Conservation (phyloP, 73 alveolate genomes). For the Tetrahymena thermophila region DNA sequence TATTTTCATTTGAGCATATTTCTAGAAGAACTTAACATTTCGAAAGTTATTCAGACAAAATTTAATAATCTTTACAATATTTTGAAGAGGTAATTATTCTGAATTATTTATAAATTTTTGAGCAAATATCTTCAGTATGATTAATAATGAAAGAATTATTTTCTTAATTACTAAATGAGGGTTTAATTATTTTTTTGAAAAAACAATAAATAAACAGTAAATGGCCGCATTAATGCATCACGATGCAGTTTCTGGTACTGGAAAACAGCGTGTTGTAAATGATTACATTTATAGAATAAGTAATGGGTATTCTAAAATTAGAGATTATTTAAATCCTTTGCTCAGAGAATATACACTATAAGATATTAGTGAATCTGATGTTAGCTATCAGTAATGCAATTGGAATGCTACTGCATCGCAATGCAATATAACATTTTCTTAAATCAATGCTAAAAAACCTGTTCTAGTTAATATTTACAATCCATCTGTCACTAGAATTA, state of each 20-base stretch:
- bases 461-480: background rate
- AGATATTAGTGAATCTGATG: background rate
- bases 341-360: background rate
- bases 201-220: background rate
- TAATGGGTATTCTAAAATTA: background rate
- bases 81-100: background rate
- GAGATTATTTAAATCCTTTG: background rate
- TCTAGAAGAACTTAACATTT: background rate
- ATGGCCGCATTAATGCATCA: slow-evolving; percentile 64
- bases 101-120: background rate
- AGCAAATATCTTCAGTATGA: too few relatives aligned
- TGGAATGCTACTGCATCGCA: background rate
- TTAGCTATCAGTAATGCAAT: background rate
- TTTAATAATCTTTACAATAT: slow-evolving; percentile 2
- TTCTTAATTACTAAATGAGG: too few relatives aligned
- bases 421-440: background rate
- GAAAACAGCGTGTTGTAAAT: slow-evolving; percentile 61
- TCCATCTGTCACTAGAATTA: background rate
- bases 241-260: slow-evolving; percentile 91
- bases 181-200: background rate
- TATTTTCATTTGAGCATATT: background rate
- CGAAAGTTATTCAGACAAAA: slow-evolving; percentile 1
- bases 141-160: too few relatives aligned
- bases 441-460: background rate
- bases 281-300: slow-evolving; percentile 49